Evolutionary conservation across 306 rosid genomes (phyloP), one percentile per base, ranked within the genome.

Genomic region (Vigna angularis): DNA sequence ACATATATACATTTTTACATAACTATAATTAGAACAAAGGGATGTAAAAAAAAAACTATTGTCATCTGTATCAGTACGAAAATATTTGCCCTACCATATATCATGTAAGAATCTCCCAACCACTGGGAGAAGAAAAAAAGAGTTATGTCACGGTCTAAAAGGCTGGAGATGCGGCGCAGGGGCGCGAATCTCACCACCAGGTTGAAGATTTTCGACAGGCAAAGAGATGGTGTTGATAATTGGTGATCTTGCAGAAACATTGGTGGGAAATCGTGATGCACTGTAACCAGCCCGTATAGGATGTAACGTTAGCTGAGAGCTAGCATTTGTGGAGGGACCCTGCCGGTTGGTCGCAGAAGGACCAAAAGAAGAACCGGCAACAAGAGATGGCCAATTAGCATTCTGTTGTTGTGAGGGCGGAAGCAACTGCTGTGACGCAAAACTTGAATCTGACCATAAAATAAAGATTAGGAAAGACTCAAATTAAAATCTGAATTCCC

Each of bases 101-200:
- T 49, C 34, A 49, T n/a, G 48, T 24, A 18, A 63, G 9, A 38
- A 66, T 45, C 32, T 40, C 52, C 12, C n/a, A 30, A 24, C 10
- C 17, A 55, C 0, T 6, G 28, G 7, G 50, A 12, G 64, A 1
- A 14, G 3, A 20, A n/a, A 28, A 3, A 22, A 62, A 14, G 36
- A 62, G 61, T 45, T 62, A 44, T 40, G 56, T 16, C 56, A 45
- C 51, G 83, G 83, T 69, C 91, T 80, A 81, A 58, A 90, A 65
- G 90, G 83, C 70, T 81, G 90, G 59, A 88, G 86, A 85, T 93
- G 98, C 7, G 97, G 98, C 48, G 95, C 92, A 6, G 93, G 95
- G 55, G 88, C 77, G 15, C 92, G 97, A 26, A 89, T 72, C 68
- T 75, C 82, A 44, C 86, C 64, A 22, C 83, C 77, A 53, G 78